Evolutionary conservation across 371 early-diverging fungal species (phyloP).

Genomic region (Rhizomucor pusillus): DNA sequence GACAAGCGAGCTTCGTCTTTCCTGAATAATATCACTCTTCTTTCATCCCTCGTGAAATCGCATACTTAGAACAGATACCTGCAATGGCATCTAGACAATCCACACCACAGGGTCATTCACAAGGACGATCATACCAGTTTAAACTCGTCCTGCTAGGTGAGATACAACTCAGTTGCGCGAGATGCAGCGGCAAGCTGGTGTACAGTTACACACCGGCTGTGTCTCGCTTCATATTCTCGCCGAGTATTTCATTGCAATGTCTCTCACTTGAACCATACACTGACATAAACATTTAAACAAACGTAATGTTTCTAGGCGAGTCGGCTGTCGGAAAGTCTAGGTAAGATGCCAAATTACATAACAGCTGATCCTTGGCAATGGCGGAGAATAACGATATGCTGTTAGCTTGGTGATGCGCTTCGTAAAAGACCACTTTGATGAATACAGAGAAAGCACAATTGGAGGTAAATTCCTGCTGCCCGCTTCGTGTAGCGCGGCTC

Average conservation of each 20-base stretch:
- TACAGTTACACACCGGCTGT: neutral
- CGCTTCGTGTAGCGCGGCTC: neutral
- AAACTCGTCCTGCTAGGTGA: constrained; percentile 82
- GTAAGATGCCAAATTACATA: constrained; percentile 29
- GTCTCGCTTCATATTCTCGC: neutral
- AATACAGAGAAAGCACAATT: constrained; percentile 97
- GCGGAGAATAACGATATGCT: neutral
- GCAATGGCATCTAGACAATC: constrained; percentile 32
- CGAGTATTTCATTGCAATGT: neutral
- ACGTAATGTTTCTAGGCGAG: constrained; percentile 56
- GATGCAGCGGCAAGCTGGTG: neutral
- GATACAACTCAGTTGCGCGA: constrained; percentile 2
- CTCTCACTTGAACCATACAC: too few relatives aligned
- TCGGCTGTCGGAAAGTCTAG: constrained; percentile 90
- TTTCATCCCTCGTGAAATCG: neutral
- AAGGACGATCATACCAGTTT: constrained; percentile 69
- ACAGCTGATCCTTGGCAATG: neutral
- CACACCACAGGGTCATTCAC: constrained; percentile 24
- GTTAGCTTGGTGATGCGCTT: constrained; percentile 90
- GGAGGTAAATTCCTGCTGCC: constrained; percentile 66
- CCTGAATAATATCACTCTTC: neutral
- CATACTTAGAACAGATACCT: too few relatives aligned
- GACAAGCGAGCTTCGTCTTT: too few relatives aligned
- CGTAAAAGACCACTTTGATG: constrained; percentile 96
- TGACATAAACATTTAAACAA: neutral